Evolutionary conservation across 371 early-diverging fungal species (phyloP), one percentile per base, ranked within the genome.

Genomic region (Rhizomucor miehei): DNA sequence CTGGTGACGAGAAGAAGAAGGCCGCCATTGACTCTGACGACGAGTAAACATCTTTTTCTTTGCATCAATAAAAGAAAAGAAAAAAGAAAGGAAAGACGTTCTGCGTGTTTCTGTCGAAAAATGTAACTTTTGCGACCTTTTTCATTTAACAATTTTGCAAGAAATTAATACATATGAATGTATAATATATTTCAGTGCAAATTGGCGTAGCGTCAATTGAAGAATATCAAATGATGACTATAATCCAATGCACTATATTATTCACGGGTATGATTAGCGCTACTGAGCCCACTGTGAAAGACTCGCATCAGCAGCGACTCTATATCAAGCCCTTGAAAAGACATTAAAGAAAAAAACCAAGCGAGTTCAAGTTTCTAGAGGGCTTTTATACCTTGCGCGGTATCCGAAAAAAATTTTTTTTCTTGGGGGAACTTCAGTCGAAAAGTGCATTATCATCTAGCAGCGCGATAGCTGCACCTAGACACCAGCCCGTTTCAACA

Each of bases 401-500:
- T 29, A 29, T 29, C 8, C 8, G 29, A 29, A 29, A 29, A 29
- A 29, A 29, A 29, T 29, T 29, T 29, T 29, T 8, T n/a, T n/a
- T n/a, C n/a, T n/a, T n/a, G n/a, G n/a, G n/a, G n/a, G n/a, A n/a
- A n/a, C 8, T 29, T 29, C 8, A 29, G 8, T 29, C 29, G 29
- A 29, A 8, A 5, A 29, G 8, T 29, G 29, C 29, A 29, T 29
- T 29, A 8, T 29, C 29, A 29, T 29, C 29, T 29, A 29, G 29
- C 3, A 90, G 72, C 10, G 88, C 81, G 55, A 98, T 88, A 19
- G 95, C 86, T 6, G 95, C 95, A 20, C 98, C 98, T 23, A 98
- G 69, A 62, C 93, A 92, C 98, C 98, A 98, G 6, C 98, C 98
- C 6, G 94, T 94, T 66, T 98, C 97, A 29, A 93, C 84, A 21